Conservation (phyloP, 2,329 filamentous ascomycete species). For the Fusarium lyarnte region DNA sequence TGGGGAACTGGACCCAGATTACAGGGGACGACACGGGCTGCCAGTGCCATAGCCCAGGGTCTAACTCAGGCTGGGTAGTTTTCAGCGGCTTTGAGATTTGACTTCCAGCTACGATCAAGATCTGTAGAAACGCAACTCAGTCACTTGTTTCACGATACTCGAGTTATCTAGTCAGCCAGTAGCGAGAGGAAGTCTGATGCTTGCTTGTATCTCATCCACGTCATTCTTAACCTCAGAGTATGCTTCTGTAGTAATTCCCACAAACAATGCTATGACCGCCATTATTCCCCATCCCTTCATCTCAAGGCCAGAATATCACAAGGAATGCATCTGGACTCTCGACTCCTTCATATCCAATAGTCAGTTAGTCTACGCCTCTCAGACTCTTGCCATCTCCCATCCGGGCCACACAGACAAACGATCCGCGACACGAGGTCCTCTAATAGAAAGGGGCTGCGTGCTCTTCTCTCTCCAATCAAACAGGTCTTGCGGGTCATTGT, state of each 20-base stretch:
- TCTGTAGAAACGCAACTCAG: neutral
- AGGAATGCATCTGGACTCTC: neutral
- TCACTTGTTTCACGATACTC: neutral
- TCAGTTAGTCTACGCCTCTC: slow-evolving; percentile 3
- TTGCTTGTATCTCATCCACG: neutral
- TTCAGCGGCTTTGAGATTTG: slow-evolving; percentile 2
- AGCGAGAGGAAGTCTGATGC: neutral
- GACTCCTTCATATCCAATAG: neutral
- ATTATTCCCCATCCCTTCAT: neutral
- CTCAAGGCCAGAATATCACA: neutral
- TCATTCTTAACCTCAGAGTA: neutral
- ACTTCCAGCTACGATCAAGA: slow-evolving; percentile 19
- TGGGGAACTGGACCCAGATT: slow-evolving; percentile 14
- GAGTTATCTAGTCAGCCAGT: slow-evolving; percentile 3
- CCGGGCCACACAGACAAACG: slow-evolving; percentile 32
- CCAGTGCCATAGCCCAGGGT: slow-evolving; percentile 11
- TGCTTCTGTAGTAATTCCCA: neutral
- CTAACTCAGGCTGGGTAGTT: neutral
- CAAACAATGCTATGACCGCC: neutral
- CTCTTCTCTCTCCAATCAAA: slow-evolving; percentile 32
- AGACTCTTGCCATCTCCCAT: neutral
- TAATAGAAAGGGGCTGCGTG: slow-evolving; percentile 30
- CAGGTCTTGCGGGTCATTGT: slow-evolving; percentile 32
- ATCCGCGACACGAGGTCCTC: slow-evolving; percentile 42
- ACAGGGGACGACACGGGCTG: slow-evolving; percentile 16